Evolutionary conservation across 371 early-diverging fungal genomes (phyloP).

Genomic region (Thermomucor indicae-seudaticae): DNA sequence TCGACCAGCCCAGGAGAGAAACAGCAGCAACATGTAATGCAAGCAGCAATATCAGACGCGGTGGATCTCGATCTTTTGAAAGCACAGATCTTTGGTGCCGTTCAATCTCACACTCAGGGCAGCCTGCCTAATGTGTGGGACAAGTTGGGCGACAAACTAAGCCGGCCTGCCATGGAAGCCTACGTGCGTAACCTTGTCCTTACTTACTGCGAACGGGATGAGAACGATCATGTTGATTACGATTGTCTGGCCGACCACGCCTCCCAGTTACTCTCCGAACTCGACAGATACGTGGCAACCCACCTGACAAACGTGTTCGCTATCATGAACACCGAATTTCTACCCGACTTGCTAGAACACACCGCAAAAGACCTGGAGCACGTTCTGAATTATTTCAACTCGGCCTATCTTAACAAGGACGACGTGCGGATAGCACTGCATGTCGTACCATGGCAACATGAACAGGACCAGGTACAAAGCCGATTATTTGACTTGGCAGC

Average conservation of each 20-base stretch:
- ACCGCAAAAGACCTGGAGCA: conserved; percentile 28
- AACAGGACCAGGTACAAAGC: not conserved
- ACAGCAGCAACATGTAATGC: not conserved
- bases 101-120: conserved; percentile 39
- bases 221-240: conserved; percentile 11
- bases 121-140: conserved; percentile 38
- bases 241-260: conserved; percentile 24
- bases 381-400: conserved; percentile 34
- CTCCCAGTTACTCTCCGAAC: conserved; percentile 11
- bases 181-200: conserved; percentile 15
- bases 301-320: conserved; percentile 24
- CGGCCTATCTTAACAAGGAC: conserved; percentile 21
- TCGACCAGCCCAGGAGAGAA: conserved; percentile 1
- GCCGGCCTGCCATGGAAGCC: conserved; percentile 22
- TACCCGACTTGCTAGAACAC: conserved; percentile 31
- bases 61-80: conserved; percentile 40
- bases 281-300: conserved; percentile 23
- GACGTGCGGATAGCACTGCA: conserved; percentile 18
- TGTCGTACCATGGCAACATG: conserved; percentile 24
- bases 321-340: conserved; percentile 15
- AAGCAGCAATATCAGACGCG: not conserved
- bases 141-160: conserved; percentile 22
- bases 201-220: conserved; percentile 12
- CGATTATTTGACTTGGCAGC: conserved; percentile 2
- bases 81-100: conserved; percentile 38